Conservation (phyloP, 257 asterid genomes). For the Pogostemon cablin region DNA sequence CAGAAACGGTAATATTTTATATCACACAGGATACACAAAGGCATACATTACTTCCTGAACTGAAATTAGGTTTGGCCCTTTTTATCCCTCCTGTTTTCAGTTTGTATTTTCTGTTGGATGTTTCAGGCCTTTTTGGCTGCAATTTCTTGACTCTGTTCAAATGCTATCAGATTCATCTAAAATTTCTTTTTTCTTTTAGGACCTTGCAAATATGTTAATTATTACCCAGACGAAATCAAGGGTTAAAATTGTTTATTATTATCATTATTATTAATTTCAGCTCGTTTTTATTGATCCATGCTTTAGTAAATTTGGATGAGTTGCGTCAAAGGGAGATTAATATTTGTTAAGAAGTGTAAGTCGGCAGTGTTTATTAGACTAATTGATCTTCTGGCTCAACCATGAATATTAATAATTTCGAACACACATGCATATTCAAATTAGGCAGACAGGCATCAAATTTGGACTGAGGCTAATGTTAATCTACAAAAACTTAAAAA, state of each 20-base stretch:
- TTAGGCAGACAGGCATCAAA: background rate
- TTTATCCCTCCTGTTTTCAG: slow-evolving; percentile 11
- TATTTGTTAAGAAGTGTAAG: slow-evolving; percentile 2
- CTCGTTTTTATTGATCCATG: background rate
- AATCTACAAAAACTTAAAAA: background rate
- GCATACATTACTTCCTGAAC: slow-evolving; percentile 70
- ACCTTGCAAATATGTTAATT: background rate
- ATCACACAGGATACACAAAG: slow-evolving; percentile 90
- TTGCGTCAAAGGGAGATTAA: background rate
- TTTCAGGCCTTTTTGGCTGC: background rate
- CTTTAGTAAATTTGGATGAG: background rate
- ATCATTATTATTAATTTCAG: background rate
- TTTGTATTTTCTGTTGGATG: background rate
- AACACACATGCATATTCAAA: background rate
- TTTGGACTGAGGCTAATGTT: background rate
- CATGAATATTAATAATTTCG: background rate
- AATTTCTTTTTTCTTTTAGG: background rate
- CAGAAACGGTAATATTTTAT: slow-evolving; percentile 73
- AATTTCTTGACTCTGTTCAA: slow-evolving; percentile 15
- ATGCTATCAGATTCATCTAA: slow-evolving; percentile 8
- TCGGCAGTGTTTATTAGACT: background rate
- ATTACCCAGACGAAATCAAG: background rate
- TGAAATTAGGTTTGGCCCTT: slow-evolving; percentile 60
- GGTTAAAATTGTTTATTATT: background rate
- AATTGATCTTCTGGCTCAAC: background rate